Base-by-base conservation (phyloP, 2,329 filamentous ascomycete genomes). In the Akanthomyces muscarius region DNA sequence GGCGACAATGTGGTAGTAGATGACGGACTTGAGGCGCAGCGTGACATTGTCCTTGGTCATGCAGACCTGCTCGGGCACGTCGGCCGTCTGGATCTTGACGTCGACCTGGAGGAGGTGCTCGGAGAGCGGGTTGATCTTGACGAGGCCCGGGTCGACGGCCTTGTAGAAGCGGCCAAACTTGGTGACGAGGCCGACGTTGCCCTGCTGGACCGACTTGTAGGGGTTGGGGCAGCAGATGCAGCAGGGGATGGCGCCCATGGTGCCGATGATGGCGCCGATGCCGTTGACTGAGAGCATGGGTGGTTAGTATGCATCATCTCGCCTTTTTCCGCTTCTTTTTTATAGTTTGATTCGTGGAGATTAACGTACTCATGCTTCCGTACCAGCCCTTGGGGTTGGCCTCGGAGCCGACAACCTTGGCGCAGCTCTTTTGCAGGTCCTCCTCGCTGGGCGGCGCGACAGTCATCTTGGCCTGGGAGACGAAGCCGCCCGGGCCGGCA, bases 1-100 rank as follows among this genome's bases (percentile, higher is more conserved):
- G 33, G 90, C 90, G 62, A 89, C 90, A 72, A 99, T 94, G 83
- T 97, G 93, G 81, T 99, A 99, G 85, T 99, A 99, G 79, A 99
- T 97, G 74, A 99, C 95, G 6, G 91, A 96, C 54, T 93, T 98
- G 69, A 99, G 83, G 71, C 93, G 89, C 48, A 99, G 83, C 52
- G 91, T 96, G 67, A 98, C 95, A 72, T 99, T 99, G 83, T 99
- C 95, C 81, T 98, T 98, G 76, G 95, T 99, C 93, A 99, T 99
- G 83, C 95, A 98, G 66, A 94, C 87, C 78, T 99, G 95, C 78
- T 93, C 88, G 21, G 94, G 94, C 28, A 99, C 95, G 81, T 99
- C 89, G 75, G 96, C 92, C 68, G 97, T 97, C 80, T 99, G 95
- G 70, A 98, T 97, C 87, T 98, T 99, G 80, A 99, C 95, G 76